Conservation (phyloP, 129 eudicot species). For the Gnaphalium uliginosum region DNA sequence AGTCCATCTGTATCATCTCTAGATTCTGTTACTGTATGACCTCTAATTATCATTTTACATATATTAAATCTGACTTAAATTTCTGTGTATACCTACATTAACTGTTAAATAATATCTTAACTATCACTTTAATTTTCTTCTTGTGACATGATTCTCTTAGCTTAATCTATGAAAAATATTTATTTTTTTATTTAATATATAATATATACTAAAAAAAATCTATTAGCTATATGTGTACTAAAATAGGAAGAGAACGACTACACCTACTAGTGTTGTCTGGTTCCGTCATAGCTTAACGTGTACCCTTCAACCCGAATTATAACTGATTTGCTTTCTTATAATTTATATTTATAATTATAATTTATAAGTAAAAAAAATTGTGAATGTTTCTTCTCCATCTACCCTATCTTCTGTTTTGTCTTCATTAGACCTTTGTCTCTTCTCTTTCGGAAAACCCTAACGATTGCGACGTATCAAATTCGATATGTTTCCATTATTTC, state of each 20-base stretch:
- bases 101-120: constrained; percentile 13
- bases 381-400: constrained; percentile 22
- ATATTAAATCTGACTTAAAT: constrained; percentile 26
- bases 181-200: no score
- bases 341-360: no score
- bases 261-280: neutral
- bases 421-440: constrained; percentile 31
- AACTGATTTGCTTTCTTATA: constrained; percentile 15
- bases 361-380: no score
- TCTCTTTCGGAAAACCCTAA: constrained; percentile 27
- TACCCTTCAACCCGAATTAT: constrained; percentile 20
- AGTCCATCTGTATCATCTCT: constrained; percentile 26
- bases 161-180: neutral
- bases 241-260: neutral
- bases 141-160: no score
- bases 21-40: constrained; percentile 38
- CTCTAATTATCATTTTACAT: constrained; percentile 22
- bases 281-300: constrained; percentile 26
- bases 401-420: constrained; percentile 38
- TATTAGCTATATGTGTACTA: neutral
- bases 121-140: no score
- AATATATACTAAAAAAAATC: neutral
- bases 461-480: constrained; percentile 25
- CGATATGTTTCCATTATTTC: constrained; percentile 33
- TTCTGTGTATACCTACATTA: constrained; percentile 3